Evolutionary conservation across 148 eudicot species (phyloP).

Genomic region (Polygonum aviculare): DNA sequence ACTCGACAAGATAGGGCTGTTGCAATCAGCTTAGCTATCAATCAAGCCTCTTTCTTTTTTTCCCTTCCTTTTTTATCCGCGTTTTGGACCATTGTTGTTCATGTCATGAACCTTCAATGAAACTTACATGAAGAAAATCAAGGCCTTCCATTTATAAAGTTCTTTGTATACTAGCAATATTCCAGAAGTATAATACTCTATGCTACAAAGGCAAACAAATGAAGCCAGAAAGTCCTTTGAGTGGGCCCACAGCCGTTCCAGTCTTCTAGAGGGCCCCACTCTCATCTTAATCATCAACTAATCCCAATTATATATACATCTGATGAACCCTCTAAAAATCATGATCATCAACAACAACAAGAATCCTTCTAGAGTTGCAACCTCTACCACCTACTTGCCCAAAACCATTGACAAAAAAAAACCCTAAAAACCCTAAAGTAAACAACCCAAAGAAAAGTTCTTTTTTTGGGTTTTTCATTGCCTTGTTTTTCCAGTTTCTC

Average conservation of each 20-base stretch:
- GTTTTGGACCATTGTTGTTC: slow-evolving; percentile 2
- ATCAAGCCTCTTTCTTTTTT: background rate
- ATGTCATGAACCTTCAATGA: background rate
- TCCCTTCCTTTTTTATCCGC: background rate
- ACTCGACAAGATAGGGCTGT: background rate
- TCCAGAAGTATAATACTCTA: background rate
- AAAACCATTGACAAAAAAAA: background rate
- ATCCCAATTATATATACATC: background rate
- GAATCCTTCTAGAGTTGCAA: background rate
- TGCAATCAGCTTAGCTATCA: background rate
- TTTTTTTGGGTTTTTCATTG: background rate
- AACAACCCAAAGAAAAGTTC: background rate
- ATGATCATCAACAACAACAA: background rate
- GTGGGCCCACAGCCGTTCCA: background rate
- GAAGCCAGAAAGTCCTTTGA: background rate
- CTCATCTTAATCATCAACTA: slow-evolving; percentile 5
- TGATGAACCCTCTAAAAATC: background rate
- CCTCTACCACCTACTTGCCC: slow-evolving; percentile 3
- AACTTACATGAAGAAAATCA: background rate
- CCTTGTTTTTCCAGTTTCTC: background rate
- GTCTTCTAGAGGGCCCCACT: background rate
- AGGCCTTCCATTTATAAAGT: background rate
- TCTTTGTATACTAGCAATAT: background rate
- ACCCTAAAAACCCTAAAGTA: background rate
- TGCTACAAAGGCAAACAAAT: background rate